Base-by-base conservation (phyloP, 106 monocot genomes). In the Allium sativum region DNA sequence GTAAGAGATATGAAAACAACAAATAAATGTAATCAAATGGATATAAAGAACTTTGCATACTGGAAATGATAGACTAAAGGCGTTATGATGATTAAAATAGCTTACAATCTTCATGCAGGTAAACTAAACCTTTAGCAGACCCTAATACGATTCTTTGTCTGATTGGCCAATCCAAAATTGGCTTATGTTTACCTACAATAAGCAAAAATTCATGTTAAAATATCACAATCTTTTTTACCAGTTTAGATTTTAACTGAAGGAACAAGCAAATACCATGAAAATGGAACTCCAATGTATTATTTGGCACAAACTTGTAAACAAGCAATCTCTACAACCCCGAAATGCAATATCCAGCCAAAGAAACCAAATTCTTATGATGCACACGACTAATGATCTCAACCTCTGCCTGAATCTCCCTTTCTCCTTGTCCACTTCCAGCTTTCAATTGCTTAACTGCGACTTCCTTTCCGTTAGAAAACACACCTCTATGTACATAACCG, bases 101-200 rank as follows among this genome's bases (percentile, higher is more conserved):
- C 86, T 79, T 47, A 87, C 86, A 82, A 60, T 82, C 86, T 56
- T 87, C 86, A 62, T 87, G 86, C 64, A 87, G 68, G 76, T 87
- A 87, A 42, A 82, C 86, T 52, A 87, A 71, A 31, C 86, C 87
- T 58, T 82, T 87, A 9, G 82, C 86, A 65, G 86, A 78, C 57
- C 79, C 82, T 41, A 87, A 18, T 18, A 81, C 86, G 67, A 86
- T 79, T 58, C 68, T 82, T 45, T 79, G 47, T 74, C 86, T 75
- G 10, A 73, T 79, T 1, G 79, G 56, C 79, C 79, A 87, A 52
- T 73, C 76, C 79, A 82, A 70, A 4, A 79, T 73, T 45, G 86
- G 86, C 71, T 63, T 67, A 65, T 62, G 73, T 68, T 72, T 70
- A 47, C 72, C 81, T 81, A 72, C 46, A 53, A 2, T 9, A 8